These are phyloP conservation scores for Plasmodium berghei DNA, from an alignment of 169 alveolate species.

Conservation along the genomic window DNA sequence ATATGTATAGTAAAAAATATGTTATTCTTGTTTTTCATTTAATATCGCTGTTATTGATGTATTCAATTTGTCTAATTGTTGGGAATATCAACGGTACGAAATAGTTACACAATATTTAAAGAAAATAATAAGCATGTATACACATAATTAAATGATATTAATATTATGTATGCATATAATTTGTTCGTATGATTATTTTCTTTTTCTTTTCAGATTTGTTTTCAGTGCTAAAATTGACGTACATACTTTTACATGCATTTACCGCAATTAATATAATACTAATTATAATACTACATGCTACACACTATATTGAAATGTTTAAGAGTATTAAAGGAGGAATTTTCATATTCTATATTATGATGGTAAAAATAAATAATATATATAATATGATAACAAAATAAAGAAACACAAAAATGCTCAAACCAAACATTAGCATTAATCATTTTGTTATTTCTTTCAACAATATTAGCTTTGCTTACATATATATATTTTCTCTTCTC, in stretches of 20 bases:
- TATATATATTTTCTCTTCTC: neutral
- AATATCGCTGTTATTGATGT: conserved; percentile 61
- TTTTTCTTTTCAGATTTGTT: conserved; percentile 30
- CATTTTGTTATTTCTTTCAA: too few species aligned
- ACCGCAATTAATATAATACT: conserved; percentile 35
- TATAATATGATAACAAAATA: too few species aligned
- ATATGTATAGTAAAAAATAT: conserved; percentile 49
- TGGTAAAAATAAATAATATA: too few species aligned
- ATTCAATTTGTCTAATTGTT: conserved; percentile 60
- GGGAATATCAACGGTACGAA: conserved; percentile 53
- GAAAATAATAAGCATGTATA: neutral
- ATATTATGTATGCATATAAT: neutral
- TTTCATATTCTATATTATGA: too few species aligned
- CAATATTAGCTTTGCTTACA: too few species aligned
- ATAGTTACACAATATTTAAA: neutral
- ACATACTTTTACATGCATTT: conserved; percentile 39
- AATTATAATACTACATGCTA: conserved; percentile 21
- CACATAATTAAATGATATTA: neutral
- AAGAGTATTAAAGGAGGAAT: conserved; percentile 22
- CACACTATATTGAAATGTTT: conserved; percentile 44
- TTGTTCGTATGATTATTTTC: conserved; percentile 11
- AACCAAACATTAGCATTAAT: too few species aligned
- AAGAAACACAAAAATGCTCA: too few species aligned
- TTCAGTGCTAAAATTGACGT: conserved; percentile 38
- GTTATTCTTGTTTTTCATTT: conserved; percentile 42